A percentile compares a stretch with the other conserved stretches of the same genome.
phyloP scores from a whole-genome alignment of 2,329 filamentous ascomycete species.

The Arthrocladium fulminans region DNA sequence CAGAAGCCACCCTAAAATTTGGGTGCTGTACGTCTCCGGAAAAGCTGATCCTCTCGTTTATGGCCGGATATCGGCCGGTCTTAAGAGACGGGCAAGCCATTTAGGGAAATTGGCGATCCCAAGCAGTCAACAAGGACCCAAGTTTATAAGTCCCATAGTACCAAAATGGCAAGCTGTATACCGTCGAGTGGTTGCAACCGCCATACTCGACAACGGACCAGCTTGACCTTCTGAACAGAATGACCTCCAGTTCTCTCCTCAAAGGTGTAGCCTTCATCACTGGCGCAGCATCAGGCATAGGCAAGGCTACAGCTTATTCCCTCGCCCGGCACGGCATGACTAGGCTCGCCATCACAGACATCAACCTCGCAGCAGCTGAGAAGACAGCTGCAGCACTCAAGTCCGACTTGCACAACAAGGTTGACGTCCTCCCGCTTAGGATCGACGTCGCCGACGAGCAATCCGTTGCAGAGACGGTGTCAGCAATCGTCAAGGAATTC shows the following conservation, averaged over 20 bases:
- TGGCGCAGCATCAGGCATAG: slow-evolving; percentile 13
- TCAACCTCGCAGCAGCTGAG: slow-evolving; percentile 8
- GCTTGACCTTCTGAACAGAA: background rate
- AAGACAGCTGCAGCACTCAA: slow-evolving; percentile 10
- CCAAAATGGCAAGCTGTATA: background rate
- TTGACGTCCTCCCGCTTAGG: slow-evolving; percentile 34
- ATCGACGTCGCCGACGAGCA: slow-evolving; percentile 35
- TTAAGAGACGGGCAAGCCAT: too few species aligned
- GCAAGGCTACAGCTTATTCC: slow-evolving; percentile 12
- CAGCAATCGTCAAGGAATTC: slow-evolving; percentile 36
- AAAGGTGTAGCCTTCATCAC: slow-evolving; percentile 14
- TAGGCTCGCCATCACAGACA: slow-evolving; percentile 9
- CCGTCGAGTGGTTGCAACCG: too few species aligned
- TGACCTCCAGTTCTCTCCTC: background rate
- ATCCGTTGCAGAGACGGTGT: slow-evolving; percentile 29
- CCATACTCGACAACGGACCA: background rate
- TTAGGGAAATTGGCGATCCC: too few species aligned
- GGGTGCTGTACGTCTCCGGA: background rate
- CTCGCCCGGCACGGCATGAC: slow-evolving; percentile 10
- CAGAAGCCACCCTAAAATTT: background rate
- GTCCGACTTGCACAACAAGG: background rate
- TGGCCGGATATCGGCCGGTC: too few species aligned
- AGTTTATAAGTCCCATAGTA: too few species aligned
- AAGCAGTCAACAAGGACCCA: too few species aligned
- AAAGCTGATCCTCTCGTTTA: background rate